A percentile compares a stretch with the other conserved stretches of the same genome.
phyloP scores from a whole-genome alignment of 306 rosid genomes.

The Abrus pulchellus region DNA sequence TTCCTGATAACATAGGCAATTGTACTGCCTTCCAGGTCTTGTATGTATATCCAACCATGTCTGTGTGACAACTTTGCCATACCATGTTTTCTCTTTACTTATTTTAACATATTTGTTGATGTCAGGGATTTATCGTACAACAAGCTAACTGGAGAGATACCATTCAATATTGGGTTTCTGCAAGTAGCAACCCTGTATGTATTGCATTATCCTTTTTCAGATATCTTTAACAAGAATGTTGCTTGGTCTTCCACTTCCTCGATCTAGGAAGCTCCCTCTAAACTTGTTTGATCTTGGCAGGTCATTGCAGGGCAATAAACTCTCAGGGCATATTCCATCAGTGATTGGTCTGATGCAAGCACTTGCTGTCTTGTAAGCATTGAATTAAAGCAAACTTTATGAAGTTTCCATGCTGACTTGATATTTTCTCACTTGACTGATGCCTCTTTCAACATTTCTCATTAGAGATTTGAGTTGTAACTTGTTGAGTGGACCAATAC shows the following conservation, averaged over 20 bases:
- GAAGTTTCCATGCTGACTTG: neutral
- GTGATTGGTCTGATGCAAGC: constrained; percentile 94
- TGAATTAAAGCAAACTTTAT: constrained; percentile 36
- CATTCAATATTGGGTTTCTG: constrained; percentile 83
- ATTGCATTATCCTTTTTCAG: constrained; percentile 10
- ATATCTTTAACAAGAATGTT: neutral
- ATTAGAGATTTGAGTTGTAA: constrained; percentile 85
- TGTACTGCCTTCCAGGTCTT: constrained; percentile 87
- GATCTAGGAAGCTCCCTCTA: constrained; percentile 6
- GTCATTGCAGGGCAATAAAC: constrained; percentile 81
- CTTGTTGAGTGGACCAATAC: constrained; percentile 73
- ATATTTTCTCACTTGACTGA: neutral
- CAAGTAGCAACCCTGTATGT: constrained; percentile 89
- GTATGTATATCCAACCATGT: constrained; percentile 62
- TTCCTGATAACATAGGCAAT: constrained; percentile 82
- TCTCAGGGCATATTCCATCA: constrained; percentile 76
- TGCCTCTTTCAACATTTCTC: constrained; percentile 11
- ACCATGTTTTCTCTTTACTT: neutral
- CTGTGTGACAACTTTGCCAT: neutral
- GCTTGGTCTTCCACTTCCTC: neutral
- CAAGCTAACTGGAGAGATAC: constrained; percentile 79
- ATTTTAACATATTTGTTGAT: constrained; percentile 20
- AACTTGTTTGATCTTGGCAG: constrained; percentile 49
- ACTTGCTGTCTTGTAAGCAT: constrained; percentile 82
- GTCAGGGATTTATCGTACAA: constrained; percentile 86